Percentiles rank a stretch among this genome's conserved stretches.
Evolutionary conservation across 2,329 filamentous ascomycete genomes (phyloP).

Genomic region (Boeremia exigua): DNA sequence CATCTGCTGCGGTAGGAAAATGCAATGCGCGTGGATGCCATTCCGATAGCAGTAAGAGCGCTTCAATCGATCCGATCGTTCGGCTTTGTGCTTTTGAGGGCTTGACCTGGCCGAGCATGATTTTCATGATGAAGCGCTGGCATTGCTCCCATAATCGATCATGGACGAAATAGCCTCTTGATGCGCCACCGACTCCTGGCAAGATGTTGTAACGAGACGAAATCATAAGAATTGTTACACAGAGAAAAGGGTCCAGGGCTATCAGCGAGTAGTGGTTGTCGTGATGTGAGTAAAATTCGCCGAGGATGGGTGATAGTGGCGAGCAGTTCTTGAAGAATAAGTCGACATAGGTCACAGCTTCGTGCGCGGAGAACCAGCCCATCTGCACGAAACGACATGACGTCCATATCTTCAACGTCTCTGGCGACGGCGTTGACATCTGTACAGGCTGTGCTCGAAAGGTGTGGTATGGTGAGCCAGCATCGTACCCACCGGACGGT

Average conservation of each 20-base stretch:
- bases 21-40: slow-evolving; percentile 64
- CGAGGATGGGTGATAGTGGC: slow-evolving; percentile 58
- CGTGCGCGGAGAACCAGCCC: slow-evolving; percentile 62
- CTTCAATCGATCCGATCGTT: slow-evolving; percentile 61
- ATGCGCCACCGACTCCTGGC: slow-evolving; percentile 49
- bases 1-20: slow-evolving; percentile 60
- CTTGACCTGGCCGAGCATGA: slow-evolving; percentile 62
- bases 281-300: slow-evolving; percentile 58
- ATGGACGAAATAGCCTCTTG: slow-evolving; percentile 61
- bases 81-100: slow-evolving; percentile 57
- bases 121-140: slow-evolving; percentile 59
- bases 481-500: slow-evolving; percentile 29
- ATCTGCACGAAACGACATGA: slow-evolving; percentile 61
- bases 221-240: slow-evolving; percentile 61
- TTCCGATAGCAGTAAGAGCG: slow-evolving; percentile 60
- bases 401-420: slow-evolving; percentile 56
- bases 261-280: slow-evolving; percentile 57
- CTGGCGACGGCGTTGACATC: slow-evolving; percentile 47
- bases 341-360: slow-evolving; percentile 61
- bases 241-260: slow-evolving; percentile 59
- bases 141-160: slow-evolving; percentile 62
- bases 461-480: slow-evolving; percentile 39
- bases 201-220: slow-evolving; percentile 58
- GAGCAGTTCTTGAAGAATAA: slow-evolving; percentile 60
- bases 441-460: slow-evolving; percentile 46